A percentile compares a stretch with the other conserved stretches of the same genome.
These are phyloP conservation scores for Phanerochaete carnosa DNA, from an alignment of 768 basidiomycete species.

Conservation along the genomic window DNA sequence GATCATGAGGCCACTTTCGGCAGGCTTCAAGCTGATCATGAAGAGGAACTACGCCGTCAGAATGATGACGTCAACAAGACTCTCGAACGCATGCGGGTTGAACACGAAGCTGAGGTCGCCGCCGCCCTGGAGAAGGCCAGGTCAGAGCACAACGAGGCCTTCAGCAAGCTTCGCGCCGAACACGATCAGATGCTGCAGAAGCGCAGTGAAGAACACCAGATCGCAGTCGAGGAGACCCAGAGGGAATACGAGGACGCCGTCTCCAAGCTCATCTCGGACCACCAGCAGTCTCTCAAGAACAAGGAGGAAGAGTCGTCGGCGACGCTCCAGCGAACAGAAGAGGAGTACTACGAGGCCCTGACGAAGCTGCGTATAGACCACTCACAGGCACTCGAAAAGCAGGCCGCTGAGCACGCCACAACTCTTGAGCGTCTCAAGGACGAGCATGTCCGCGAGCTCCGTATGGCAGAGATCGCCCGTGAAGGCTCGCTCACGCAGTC, in stretches of 20 bases:
- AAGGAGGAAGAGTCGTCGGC: conserved; percentile 58
- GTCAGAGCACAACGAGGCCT: conserved; percentile 37
- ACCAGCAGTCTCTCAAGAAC: conserved; percentile 53
- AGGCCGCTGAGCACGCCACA: conserved; percentile 56
- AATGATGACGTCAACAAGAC: conserved; percentile 51
- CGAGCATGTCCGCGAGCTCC: conserved; percentile 72
- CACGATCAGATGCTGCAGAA: conserved; percentile 51
- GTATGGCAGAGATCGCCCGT: conserved; percentile 70
- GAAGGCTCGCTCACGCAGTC: conserved; percentile 76
- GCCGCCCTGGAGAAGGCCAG: conserved; percentile 40
- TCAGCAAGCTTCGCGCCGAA: conserved; percentile 39
- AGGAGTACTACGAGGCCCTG: conserved; percentile 78
- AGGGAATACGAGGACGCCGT: conserved; percentile 55
- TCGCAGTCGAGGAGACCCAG: conserved; percentile 42
- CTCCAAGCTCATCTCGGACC: conserved; percentile 46
- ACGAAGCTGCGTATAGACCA: conserved; percentile 76
- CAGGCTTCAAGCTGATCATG: conserved; percentile 41
- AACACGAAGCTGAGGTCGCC: conserved; percentile 45
- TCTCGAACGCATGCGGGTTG: conserved; percentile 47
- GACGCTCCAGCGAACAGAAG: conserved; percentile 65
- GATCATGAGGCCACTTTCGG: conserved; percentile 62
- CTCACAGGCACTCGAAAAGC: conserved; percentile 57
- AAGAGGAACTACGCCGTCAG: conserved; percentile 42
- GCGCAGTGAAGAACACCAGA: conserved; percentile 50
- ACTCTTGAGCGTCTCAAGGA: conserved; percentile 68